A percentile compares a stretch with the other conserved stretches of the same genome.
phyloP scores from a whole-genome alignment of 2,329 filamentous ascomycete genomes.

The Botrytis fragariae region DNA sequence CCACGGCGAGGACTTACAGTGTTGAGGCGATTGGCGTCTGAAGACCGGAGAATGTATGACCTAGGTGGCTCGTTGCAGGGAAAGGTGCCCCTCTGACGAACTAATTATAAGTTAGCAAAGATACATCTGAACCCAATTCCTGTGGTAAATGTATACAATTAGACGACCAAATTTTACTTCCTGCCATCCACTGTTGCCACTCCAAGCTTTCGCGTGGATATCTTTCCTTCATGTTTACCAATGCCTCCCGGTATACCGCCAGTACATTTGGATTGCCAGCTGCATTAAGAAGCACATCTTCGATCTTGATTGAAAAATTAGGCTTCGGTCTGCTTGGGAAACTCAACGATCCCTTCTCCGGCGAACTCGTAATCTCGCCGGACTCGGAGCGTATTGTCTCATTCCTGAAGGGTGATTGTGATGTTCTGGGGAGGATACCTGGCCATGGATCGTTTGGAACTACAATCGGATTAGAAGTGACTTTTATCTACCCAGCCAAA shows the following conservation, averaged over 20 bases:
- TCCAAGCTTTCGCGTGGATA: slow-evolving; percentile 16
- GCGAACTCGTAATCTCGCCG: slow-evolving; percentile 3
- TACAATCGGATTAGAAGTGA: not conserved
- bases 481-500: not conserved
- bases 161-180: slow-evolving; percentile 21
- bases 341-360: not conserved
- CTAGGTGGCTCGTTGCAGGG: slow-evolving; percentile 11
- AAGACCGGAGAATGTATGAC: slow-evolving; percentile 1
- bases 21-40: not conserved
- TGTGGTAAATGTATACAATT: slow-evolving; percentile 16
- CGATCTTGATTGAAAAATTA: not conserved
- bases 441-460: slow-evolving; percentile 7
- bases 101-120: not conserved
- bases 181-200: slow-evolving; percentile 22
- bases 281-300: slow-evolving; percentile 1
- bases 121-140: too few relatives aligned
- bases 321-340: not conserved
- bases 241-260: not conserved
- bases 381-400: not conserved
- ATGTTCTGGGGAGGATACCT: not conserved
- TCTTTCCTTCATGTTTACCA: not conserved
- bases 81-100: not conserved
- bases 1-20: not conserved
- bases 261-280: not conserved
- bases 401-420: not conserved